Evolutionary conservation across 768 basidiomycete genomes (phyloP), one percentile per base, ranked within the genome.

Genomic region (Phanerochaete sordida): DNA sequence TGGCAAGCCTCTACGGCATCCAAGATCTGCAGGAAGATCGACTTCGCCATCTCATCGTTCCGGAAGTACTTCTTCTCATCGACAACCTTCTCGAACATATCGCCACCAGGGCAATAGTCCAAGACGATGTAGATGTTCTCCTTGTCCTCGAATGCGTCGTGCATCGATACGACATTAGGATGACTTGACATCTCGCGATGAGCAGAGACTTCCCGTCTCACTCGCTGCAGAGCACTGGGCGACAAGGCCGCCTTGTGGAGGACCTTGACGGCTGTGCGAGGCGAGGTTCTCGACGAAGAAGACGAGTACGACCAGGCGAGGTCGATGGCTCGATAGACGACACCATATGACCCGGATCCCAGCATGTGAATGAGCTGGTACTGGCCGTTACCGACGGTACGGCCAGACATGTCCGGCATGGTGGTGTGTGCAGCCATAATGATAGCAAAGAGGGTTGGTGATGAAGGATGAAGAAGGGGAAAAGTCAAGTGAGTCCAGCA

Each of bases 121-220:
- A 86, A 73, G 31, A 89, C 81, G 64, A 95, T 80, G 74, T 87
- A 94, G 66, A 91, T 72, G 69, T 79, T 87, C 28, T 76, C 71
- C 28, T 79, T 78, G 62, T 90, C 86, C 62, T 82, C 79, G 68
- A 92, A 77, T 61, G 84, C 76, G 30, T 81, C 78, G 70, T 88
- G 84, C 54, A 94, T 75, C 2, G 87, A 84, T 58, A 94, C 80
- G 70, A 97, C 80, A 64, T 84, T 82, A 12, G 81, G 78, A 62
- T 86, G 87, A n/a, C 74, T 74, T 47, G 80, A 75, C 53, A 87
- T 85, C 55, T 75, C 57, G 39, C 74, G 72, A 66, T 88, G 87
- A 45, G 82, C 73, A 26, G 71, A 68, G 45, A 95, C 82, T 75
- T 95, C 94, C 50, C 91, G 81, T 47, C 60, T 51, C 49, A 57